Conservation (phyloP, 257 asterid species). For the Solanum infundibuliforme region DNA sequence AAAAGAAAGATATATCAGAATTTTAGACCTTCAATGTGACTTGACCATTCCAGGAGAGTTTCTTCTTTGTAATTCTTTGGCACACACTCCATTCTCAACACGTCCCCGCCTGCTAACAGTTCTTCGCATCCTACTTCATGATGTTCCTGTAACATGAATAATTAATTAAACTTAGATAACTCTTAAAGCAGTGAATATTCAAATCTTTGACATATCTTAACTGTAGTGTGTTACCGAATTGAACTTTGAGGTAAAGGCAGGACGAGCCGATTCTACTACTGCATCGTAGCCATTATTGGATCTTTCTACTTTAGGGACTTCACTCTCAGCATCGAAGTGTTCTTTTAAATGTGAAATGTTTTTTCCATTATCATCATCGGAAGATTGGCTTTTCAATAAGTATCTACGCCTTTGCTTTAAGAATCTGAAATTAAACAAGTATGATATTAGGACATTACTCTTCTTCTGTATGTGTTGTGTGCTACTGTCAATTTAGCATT, state of each 20-base stretch:
- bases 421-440: constrained; percentile 27
- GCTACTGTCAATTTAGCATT: neutral
- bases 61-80: constrained; percentile 12
- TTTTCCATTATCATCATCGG: neutral
- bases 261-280: neutral
- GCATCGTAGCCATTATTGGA: neutral
- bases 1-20: neutral
- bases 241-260: neutral
- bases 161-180: neutral
- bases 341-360: neutral
- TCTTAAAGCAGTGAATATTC: neutral
- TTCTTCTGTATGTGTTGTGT: neutral
- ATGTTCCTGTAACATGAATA: neutral
- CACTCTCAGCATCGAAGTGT: neutral
- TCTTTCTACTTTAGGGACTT: neutral
- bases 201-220: neutral
- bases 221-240: neutral
- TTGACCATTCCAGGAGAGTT: constrained; percentile 24
- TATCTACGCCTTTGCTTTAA: constrained; percentile 24
- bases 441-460: neutral
- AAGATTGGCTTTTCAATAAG: constrained; percentile 10
- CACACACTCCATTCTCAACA: neutral
- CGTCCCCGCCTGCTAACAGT: neutral
- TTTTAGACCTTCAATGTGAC: constrained; percentile 16
- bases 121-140: neutral